phyloP scores from a whole-genome alignment of 2,329 filamentous ascomycete species.

The Ophiostoma ulmi region DNA sequence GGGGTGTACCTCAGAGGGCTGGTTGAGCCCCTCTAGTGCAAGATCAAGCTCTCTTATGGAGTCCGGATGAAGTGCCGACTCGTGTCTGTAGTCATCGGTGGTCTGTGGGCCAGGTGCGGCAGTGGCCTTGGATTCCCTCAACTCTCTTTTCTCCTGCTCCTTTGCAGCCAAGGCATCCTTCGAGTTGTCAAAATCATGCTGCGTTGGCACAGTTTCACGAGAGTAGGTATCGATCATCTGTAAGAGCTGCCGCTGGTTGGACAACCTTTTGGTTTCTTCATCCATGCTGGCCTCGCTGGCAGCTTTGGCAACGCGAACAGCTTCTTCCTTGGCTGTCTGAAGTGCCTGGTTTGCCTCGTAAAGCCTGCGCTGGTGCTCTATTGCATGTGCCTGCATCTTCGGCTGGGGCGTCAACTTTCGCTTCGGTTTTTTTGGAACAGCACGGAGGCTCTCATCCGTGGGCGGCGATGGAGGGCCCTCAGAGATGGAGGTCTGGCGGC shows the following conservation, averaged over 20 bases:
- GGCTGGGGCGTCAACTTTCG: not conserved
- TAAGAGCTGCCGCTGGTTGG: not conserved
- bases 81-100: not conserved
- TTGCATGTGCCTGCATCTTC: not conserved
- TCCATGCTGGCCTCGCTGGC: not conserved
- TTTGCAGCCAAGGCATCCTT: not conserved
- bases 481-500: not conserved
- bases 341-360: not conserved
- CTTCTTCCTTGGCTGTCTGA: not conserved
- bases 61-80: not conserved
- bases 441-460: not conserved
- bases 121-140: not conserved
- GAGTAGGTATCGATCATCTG: not conserved
- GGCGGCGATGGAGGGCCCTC: conserved; percentile 18
- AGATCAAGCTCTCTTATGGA: not conserved
- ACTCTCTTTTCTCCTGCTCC: not conserved
- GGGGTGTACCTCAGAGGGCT: not conserved
- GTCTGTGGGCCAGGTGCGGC: not conserved
- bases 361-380: not conserved
- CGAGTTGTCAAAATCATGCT: not conserved
- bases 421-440: not conserved
- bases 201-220: not conserved
- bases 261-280: not conserved
- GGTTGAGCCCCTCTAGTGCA: not conserved
- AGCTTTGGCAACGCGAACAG: not conserved